A percentile compares a stretch with the other conserved stretches of the same genome.
Evolutionary conservation across 2,329 filamentous ascomycete species (phyloP).

Genomic region (Claviceps arundinis): DNA sequence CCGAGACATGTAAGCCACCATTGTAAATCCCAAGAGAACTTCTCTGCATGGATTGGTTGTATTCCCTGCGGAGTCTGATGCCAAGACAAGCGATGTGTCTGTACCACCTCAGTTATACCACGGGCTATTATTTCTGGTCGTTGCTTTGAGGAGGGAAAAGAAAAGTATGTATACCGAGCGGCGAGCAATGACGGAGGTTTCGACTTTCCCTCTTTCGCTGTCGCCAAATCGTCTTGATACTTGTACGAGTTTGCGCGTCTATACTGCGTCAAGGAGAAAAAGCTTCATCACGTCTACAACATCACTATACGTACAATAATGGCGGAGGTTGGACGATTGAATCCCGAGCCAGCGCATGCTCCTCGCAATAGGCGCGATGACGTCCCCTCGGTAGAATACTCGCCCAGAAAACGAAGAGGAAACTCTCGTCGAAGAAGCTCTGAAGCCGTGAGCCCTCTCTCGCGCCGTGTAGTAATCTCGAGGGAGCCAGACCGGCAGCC

Average conservation of each 20-base stretch:
- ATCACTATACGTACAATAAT: neutral
- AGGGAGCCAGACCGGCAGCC: constrained; percentile 5
- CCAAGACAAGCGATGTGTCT: neutral
- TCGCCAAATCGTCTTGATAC: too few relatives aligned
- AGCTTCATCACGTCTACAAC: neutral
- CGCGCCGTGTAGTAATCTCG: neutral
- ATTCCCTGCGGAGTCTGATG: neutral
- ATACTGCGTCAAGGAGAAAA: neutral
- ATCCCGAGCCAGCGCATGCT: neutral
- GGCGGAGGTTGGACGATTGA: constrained; percentile 1
- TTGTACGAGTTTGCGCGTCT: neutral
- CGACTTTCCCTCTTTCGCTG: too few relatives aligned
- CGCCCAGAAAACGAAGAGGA: neutral
- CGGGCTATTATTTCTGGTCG: neutral
- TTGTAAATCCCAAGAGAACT: neutral
- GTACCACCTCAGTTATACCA: neutral
- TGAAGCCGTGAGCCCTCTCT: constrained; percentile 3
- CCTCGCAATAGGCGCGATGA: neutral
- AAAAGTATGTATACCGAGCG: too few relatives aligned
- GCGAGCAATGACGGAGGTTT: too few relatives aligned
- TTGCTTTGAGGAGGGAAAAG: neutral
- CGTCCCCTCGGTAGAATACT: neutral
- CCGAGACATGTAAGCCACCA: neutral
- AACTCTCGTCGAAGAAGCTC: neutral
- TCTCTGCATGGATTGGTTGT: neutral